These are phyloP conservation scores for Pythium dissimile DNA, from an alignment of 352 stramenopile genomes.

Conservation along the genomic window DNA sequence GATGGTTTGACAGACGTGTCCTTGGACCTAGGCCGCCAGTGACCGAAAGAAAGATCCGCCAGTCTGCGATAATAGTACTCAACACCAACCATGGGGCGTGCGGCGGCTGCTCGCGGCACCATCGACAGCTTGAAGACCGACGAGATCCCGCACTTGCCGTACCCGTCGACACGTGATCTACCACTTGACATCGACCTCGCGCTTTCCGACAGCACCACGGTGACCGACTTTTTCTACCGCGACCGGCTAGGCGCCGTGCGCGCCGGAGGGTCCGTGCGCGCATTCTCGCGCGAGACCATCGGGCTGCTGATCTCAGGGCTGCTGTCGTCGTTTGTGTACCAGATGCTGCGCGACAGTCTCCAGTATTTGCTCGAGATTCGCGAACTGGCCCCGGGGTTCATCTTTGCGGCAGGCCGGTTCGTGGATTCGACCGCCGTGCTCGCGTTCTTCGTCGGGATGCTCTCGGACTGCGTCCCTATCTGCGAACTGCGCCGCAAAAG, in stretches of 20 bases:
- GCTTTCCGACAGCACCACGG: neutral
- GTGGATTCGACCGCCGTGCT: slow-evolving; percentile 28
- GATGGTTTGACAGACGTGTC: too few relatives aligned
- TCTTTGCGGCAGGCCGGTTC: slow-evolving; percentile 20
- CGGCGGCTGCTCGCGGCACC: neutral
- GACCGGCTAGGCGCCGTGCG: neutral
- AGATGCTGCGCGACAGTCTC: slow-evolving; percentile 5
- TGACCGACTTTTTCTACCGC: neutral
- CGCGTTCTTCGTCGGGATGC: slow-evolving; percentile 31
- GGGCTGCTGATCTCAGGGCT: slow-evolving; percentile 4
- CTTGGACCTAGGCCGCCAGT: too few relatives aligned
- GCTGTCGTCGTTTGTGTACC: slow-evolving; percentile 4
- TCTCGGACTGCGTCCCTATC: slow-evolving; percentile 32
- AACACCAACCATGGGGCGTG: neutral
- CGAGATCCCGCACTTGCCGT: slow-evolving; percentile 3
- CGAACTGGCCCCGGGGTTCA: neutral
- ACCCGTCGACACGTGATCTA: slow-evolving; percentile 1
- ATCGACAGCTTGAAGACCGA: neutral
- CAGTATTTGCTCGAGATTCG: neutral
- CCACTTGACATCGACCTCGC: slow-evolving; percentile 1
- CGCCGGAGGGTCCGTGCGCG: neutral
- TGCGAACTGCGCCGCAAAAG: slow-evolving; percentile 27
- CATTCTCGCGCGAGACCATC: slow-evolving; percentile 13
- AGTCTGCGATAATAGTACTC: too few relatives aligned
- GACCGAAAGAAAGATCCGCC: too few relatives aligned